These are phyloP conservation scores for Brassica napus DNA, from an alignment of 345 rosid species.

Conservation along the genomic window DNA sequence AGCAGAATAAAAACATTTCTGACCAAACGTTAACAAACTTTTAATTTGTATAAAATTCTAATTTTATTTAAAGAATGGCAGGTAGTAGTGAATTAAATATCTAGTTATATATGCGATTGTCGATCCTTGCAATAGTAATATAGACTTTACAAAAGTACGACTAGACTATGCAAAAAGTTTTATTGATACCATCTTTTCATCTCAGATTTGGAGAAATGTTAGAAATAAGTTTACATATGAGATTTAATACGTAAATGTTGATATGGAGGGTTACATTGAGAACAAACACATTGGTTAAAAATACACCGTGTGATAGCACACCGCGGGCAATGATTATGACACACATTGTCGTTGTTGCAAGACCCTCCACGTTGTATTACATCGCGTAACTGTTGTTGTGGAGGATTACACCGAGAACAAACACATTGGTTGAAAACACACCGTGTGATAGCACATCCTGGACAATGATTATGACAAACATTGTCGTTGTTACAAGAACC, in stretches of 20 bases:
- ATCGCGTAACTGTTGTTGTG: slow-evolving; percentile 3
- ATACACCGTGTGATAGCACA: slow-evolving; percentile 12
- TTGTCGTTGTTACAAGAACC: slow-evolving; percentile 23
- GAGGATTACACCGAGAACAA: slow-evolving; percentile 20
- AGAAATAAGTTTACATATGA: not conserved
- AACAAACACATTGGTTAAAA: slow-evolving; percentile 31
- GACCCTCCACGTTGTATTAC: slow-evolving; percentile 26
- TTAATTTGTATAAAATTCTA: not conserved
- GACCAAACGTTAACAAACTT: not conserved
- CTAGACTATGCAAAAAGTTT: too few relatives aligned
- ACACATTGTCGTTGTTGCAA: slow-evolving; percentile 22
- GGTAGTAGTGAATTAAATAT: too few relatives aligned
- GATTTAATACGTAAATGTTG: not conserved
- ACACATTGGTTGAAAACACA: slow-evolving; percentile 34
- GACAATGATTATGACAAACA: slow-evolving; percentile 22
- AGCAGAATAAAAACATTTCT: not conserved
- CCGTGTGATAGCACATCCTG: not conserved
- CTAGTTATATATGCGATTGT: not conserved
- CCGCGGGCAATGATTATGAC: slow-evolving; percentile 18
- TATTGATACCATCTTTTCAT: not conserved
- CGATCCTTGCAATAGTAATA: not conserved
- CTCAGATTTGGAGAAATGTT: not conserved
- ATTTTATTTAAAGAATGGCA: not conserved
- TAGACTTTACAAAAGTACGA: not conserved
- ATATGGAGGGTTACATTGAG: slow-evolving; percentile 10